Conservation (phyloP, 176 grass and related monocot species). For the Raddia distichophylla region DNA sequence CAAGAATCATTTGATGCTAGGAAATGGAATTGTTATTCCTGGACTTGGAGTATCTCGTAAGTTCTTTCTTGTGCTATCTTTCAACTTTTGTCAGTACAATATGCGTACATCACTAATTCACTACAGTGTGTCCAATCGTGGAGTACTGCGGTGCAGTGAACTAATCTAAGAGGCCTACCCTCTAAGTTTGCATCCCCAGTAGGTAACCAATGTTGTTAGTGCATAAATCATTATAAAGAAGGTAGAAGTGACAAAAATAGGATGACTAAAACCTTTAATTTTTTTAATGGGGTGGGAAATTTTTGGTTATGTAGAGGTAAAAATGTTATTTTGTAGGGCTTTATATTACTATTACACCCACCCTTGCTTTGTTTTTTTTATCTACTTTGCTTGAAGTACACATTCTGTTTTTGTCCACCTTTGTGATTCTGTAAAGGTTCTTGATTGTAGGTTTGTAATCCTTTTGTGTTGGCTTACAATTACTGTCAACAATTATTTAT, state of each 20-base stretch:
- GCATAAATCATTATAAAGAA: not conserved
- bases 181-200: not conserved
- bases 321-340: not conserved
- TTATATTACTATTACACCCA: not conserved
- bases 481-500: slow-evolving; percentile 1
- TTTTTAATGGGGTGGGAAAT: too few relatives aligned
- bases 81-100: not conserved
- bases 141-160: not conserved
- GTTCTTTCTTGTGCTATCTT: slow-evolving; percentile 34
- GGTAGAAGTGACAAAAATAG: not conserved
- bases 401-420: not conserved
- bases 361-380: not conserved
- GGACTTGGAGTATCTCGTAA: slow-evolving; percentile 99
- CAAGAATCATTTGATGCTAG: slow-evolving; percentile 92
- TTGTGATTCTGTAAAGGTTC: not conserved
- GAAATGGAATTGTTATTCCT: slow-evolving; percentile 80
- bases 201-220: not conserved
- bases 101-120: not conserved
- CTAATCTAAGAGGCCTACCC: not conserved
- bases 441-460: slow-evolving; percentile 4
- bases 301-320: not conserved
- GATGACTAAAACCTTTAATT: too few relatives aligned
- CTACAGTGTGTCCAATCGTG: not conserved
- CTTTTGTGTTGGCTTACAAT: not conserved
- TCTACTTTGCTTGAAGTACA: slow-evolving; percentile 14